Evolutionary conservation across 2,329 filamentous ascomycete genomes (phyloP), one percentile per base, ranked within the genome.

Genomic region (Trichophyton schoenleinii): DNA sequence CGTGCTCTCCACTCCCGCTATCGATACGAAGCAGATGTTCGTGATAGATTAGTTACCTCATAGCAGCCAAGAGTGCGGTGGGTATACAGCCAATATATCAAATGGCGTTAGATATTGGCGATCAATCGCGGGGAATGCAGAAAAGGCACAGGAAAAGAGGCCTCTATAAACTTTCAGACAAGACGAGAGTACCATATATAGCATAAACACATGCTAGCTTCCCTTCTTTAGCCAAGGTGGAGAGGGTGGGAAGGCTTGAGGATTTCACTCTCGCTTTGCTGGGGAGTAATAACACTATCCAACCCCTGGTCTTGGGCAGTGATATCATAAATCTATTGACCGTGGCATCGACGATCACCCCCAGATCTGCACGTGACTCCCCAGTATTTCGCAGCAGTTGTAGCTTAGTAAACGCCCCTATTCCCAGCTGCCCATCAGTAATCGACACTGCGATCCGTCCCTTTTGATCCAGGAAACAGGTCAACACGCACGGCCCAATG

Each of bases 221-320:
- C 52, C 52, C 52, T 55, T 55, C 28, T 55, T 55, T n/a, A 55
- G 52, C 52, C 52, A n/a, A 18, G 31, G 49, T 28, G 28, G 48
- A 25, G 49, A n/a, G 20, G 86, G 91, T 73, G 88, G 88, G 66
- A 97, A 97, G 80, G 89, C 94, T 41, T 3, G 95, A 91, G 75
- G 91, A 96, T 71, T 95, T 94, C 70, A 87, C 87, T 11, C 99
- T 94, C 0, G 66, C 28, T 5, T 22, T 22, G 2, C 28, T 31
- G 6, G 28, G 28, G 28, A 31, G 6, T 97, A 99, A 36, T 55
- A 31, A 38, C 34, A 55, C 22, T 36, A 55, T 55, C 52, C 25
- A 28, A 55, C 52, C 52, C 52, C 52, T 55, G 20, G 46, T 7
- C 46, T 52, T 52, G 46, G 46, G 34, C 25, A 18, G 20, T 55